Evolutionary conservation across 2,329 filamentous ascomycete genomes (phyloP), one percentile per base, ranked within the genome.

Genomic region (Microcyclospora tardicrescens): DNA sequence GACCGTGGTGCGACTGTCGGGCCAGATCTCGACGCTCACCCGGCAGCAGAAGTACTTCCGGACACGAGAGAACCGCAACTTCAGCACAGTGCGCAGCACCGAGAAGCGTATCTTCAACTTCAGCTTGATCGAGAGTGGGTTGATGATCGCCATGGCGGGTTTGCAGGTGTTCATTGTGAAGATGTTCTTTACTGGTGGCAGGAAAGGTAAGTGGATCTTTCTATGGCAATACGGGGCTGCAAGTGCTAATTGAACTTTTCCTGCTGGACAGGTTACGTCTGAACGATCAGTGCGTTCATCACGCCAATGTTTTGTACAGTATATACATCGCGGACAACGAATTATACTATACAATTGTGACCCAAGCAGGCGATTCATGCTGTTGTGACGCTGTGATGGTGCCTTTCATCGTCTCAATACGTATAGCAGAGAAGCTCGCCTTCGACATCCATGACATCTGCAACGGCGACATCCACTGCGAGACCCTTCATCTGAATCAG

Each of bases 31-130:
- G 11, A 95, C 87, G 45, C 91, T 98, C 58, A 86, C 84, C 32
- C 77, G 91, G 56, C 95, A 94, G 69, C 91, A 98, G 59, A 98
- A 98, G 63, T 98, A 98, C 71, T 98, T 98, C 78, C 83, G 93
- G 46, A 98, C 91, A 2, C 79, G 91, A 50, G 91, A 98, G 72
- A 98, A 98, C 73, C 77, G 91, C 45, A 98, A 98, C 67, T 96
- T 98, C 67, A 93, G 84, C 67, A 98, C 91, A 9, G 91, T 98
- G 54, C 75, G 84, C 61, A 95, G 87, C 67, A 98, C 91, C 31
- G 91, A 98, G 71, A 77, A 77, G 60, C 75, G 91, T 47, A 98
- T 98, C 56, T 86, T 95, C 68, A 96, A 95, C 66, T 94, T 98
- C 63, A 93, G 84, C 60, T 70, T 98, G 58, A 81, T 96, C 53